Evolutionary conservation across 2,329 filamentous ascomycete genomes (phyloP).

Genomic region (Paecilomyces niveus): DNA sequence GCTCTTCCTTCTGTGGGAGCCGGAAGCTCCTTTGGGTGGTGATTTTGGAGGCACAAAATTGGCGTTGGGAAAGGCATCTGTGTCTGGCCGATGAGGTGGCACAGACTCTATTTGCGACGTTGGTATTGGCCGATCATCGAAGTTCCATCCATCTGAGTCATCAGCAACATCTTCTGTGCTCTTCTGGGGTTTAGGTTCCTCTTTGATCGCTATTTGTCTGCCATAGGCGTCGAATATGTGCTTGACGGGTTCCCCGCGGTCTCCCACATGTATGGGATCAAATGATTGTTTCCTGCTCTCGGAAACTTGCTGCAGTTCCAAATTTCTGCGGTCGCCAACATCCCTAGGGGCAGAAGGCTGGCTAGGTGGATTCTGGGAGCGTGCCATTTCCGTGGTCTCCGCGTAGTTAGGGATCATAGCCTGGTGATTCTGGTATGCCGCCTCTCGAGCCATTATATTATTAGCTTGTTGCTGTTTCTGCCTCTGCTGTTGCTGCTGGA

Average conservation of each 20-base stretch:
- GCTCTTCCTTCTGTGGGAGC: constrained; percentile 70
- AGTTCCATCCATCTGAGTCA: constrained; percentile 81
- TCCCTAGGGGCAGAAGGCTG: constrained; percentile 34
- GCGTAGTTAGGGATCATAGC: constrained; percentile 45
- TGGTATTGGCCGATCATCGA: constrained; percentile 66
- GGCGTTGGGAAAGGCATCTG: constrained; percentile 76
- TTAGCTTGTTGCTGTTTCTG: constrained; percentile 37
- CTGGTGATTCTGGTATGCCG: constrained; percentile 53
- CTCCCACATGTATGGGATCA: constrained; percentile 40
- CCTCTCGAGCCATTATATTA: constrained; percentile 43
- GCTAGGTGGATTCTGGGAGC: constrained; percentile 37
- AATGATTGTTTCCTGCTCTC: constrained; percentile 44
- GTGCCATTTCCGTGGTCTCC: constrained; percentile 32
- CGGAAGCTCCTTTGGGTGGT: constrained; percentile 57
- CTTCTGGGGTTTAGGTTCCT: constrained; percentile 38
- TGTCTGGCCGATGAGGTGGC: constrained; percentile 66
- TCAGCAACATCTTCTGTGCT: constrained; percentile 37
- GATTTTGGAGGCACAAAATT: constrained; percentile 74
- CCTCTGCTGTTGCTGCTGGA: constrained; percentile 50
- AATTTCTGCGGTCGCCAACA: constrained; percentile 31
- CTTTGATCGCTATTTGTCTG: constrained; percentile 40
- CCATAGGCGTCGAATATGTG: constrained; percentile 55
- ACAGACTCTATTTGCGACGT: constrained; percentile 34
- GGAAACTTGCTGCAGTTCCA: constrained; percentile 41
- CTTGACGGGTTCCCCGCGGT: constrained; percentile 51